Evolutionary conservation across 2,329 filamentous ascomycete genomes (phyloP).

Genomic region (Fusarium agapanthi): DNA sequence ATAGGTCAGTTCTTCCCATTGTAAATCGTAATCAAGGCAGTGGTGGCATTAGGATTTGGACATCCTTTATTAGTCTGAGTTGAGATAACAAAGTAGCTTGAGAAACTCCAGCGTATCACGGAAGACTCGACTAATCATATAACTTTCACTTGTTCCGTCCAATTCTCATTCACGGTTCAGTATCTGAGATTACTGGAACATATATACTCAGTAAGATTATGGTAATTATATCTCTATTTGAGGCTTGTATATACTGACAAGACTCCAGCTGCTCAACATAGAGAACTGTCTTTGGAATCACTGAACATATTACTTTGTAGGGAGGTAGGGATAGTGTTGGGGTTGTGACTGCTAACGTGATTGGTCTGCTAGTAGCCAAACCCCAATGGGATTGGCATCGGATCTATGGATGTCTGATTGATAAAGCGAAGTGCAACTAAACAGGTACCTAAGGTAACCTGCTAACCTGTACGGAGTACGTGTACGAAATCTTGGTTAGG

Average conservation of each 20-base stretch:
- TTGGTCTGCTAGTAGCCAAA: too few relatives aligned
- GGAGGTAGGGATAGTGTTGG: too few relatives aligned
- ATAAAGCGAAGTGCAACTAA: too few relatives aligned
- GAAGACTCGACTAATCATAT: neutral
- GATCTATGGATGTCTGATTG: too few relatives aligned
- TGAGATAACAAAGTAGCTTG: neutral
- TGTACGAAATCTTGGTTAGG: too few relatives aligned
- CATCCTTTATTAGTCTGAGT: neutral
- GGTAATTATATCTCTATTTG: too few relatives aligned
- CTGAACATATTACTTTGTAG: neutral
- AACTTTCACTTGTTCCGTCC: neutral
- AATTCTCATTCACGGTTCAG: neutral
- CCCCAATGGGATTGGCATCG: too few relatives aligned
- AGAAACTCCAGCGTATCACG: neutral
- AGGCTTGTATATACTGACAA: neutral
- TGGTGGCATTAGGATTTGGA: neutral
- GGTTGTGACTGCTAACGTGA: too few relatives aligned
- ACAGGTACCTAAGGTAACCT: too few relatives aligned
- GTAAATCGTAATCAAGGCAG: neutral
- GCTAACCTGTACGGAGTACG: too few relatives aligned
- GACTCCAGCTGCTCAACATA: neutral
- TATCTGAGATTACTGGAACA: neutral
- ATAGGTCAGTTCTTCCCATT: neutral
- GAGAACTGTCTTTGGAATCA: neutral
- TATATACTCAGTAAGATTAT: neutral